phyloP scores from a whole-genome alignment of 306 rosid species.

The Psophocarpus tetragonolobus region DNA sequence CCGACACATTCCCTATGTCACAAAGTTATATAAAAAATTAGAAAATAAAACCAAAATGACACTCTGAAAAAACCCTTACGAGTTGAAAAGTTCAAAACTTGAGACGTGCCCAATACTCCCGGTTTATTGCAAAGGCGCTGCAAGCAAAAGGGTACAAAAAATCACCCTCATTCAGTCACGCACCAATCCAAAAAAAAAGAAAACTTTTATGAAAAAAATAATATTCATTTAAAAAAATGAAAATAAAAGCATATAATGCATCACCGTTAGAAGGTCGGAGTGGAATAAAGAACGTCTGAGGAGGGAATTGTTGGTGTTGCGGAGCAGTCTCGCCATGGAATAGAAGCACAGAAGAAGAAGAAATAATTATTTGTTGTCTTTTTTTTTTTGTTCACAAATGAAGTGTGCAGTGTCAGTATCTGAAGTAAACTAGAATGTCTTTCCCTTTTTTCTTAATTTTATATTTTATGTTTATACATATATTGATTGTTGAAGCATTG shows the following conservation, averaged over 20 bases:
- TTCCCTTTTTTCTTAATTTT: neutral
- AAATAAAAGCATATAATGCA: neutral
- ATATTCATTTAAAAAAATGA: neutral
- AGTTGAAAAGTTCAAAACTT: slow-evolving; percentile 58
- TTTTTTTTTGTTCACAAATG: slow-evolving; percentile 12
- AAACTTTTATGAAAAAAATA: neutral
- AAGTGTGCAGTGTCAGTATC: neutral
- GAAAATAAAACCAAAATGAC: neutral
- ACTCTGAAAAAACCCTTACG: slow-evolving; percentile 51
- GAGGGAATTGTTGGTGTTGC: slow-evolving; percentile 45
- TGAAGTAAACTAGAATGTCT: neutral
- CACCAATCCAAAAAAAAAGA: neutral
- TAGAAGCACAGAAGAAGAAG: neutral
- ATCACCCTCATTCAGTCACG: neutral
- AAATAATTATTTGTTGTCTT: neutral
- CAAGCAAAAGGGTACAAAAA: slow-evolving; percentile 31
- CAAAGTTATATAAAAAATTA: neutral
- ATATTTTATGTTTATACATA: too few relatives aligned
- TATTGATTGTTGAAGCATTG: neutral
- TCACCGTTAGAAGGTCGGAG: slow-evolving; percentile 39
- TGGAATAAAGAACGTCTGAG: slow-evolving; percentile 54
- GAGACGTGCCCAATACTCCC: slow-evolving; percentile 55
- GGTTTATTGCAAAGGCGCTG: slow-evolving; percentile 56
- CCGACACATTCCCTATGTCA: neutral
- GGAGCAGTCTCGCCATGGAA: slow-evolving; percentile 80